phyloP scores from a whole-genome alignment of 23 red algal species.

The Gracilaria caudata region DNA sequence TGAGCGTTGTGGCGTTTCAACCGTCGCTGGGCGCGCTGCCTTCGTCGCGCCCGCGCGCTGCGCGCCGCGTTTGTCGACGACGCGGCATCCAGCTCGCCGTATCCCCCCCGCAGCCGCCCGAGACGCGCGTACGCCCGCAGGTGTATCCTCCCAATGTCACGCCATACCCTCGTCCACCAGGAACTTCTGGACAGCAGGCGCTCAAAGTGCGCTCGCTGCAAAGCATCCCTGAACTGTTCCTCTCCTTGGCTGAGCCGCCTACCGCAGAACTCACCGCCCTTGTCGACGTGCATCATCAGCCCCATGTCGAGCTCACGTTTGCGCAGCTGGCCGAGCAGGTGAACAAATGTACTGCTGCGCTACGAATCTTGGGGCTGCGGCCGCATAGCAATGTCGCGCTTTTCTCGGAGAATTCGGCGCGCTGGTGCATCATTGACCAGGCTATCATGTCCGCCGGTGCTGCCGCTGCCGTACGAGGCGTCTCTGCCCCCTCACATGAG shows the following conservation, averaged over 20 bases:
- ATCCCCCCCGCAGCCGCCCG: constrained; percentile 37
- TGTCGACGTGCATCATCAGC: constrained; percentile 68
- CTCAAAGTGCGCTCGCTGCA: not conserved
- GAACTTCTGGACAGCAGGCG: constrained; percentile 1
- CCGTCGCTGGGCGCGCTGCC: not conserved
- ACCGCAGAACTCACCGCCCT: constrained; percentile 53
- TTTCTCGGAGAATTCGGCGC: constrained; percentile 89
- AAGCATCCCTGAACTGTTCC: constrained; percentile 49
- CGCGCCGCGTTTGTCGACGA: not conserved
- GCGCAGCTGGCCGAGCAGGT: constrained; percentile 51
- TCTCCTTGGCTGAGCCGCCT: constrained; percentile 23
- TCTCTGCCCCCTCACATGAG: constrained; percentile 82
- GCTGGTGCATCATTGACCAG: constrained; percentile 88
- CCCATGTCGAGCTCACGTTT: constrained; percentile 52
- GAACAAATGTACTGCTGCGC: constrained; percentile 54
- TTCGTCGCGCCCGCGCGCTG: not conserved
- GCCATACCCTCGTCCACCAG: constrained; percentile 44
- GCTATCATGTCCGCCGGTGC: constrained; percentile 84
- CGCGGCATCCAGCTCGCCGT: constrained; percentile 15
- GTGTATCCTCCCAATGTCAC: constrained; percentile 17
- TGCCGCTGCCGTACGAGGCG: constrained; percentile 90
- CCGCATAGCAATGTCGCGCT: constrained; percentile 68
- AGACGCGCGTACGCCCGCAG: constrained; percentile 35
- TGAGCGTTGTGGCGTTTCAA: constrained; percentile 1
- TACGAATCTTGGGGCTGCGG: constrained; percentile 62